These are phyloP conservation scores for Pseudocercospora pini-densiflorae DNA, from an alignment of 2,329 filamentous ascomycete species.

Conservation along the genomic window DNA sequence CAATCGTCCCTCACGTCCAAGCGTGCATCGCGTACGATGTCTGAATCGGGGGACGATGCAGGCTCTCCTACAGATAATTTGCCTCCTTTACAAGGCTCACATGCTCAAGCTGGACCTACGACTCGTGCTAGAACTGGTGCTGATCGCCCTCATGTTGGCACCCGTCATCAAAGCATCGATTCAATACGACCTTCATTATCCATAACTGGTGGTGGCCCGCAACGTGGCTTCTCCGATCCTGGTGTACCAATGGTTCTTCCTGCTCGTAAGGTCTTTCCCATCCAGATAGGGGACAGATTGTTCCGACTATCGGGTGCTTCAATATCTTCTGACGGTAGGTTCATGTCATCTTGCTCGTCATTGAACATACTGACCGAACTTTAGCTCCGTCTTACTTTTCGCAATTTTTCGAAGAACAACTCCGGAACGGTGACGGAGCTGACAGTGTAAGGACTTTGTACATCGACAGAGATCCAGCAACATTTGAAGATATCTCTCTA, in stretches of 20 bases:
- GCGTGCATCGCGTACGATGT: slow-evolving; percentile 26
- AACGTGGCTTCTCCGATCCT: slow-evolving; percentile 26
- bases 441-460: slow-evolving; percentile 77
- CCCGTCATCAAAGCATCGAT: slow-evolving; percentile 12
- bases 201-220: slow-evolving; percentile 7
- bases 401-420: slow-evolving; percentile 85
- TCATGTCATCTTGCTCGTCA: not conserved
- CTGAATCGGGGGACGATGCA: slow-evolving; percentile 23
- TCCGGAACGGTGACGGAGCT: slow-evolving; percentile 66
- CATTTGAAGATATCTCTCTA: slow-evolving; percentile 85
- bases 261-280: slow-evolving; percentile 72
- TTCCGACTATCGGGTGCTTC: slow-evolving; percentile 72
- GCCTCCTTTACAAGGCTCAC: slow-evolving; percentile 9
- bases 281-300: slow-evolving; percentile 71
- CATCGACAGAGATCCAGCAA: slow-evolving; percentile 89
- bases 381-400: slow-evolving; percentile 96
- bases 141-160: slow-evolving; percentile 8
- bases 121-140: slow-evolving; percentile 15
- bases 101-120: slow-evolving; percentile 18
- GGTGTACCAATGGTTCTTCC: slow-evolving; percentile 58
- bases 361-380: slow-evolving; percentile 50
- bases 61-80: slow-evolving; percentile 17
- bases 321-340: slow-evolving; percentile 72
- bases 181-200: slow-evolving; percentile 15
- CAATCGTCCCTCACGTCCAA: slow-evolving; percentile 12